A percentile compares a stretch with the other conserved stretches of the same genome.
Conservation (phyloP, 495 filamentous ascomycete species). For the Hyaloscypha bicolor region DNA sequence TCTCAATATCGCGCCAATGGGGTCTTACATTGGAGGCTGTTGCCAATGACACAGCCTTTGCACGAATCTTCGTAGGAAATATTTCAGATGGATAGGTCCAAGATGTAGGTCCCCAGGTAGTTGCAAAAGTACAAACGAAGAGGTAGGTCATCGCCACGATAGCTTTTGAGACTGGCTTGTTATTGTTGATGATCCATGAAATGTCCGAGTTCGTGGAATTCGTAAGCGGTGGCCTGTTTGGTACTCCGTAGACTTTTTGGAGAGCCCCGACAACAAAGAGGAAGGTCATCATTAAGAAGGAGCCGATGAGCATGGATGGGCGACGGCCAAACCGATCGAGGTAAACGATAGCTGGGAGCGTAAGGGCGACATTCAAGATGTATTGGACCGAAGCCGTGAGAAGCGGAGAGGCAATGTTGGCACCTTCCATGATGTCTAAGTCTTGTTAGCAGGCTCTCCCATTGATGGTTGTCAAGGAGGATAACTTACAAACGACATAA, state of each 20-base stretch:
- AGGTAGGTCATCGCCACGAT: conserved; percentile 67
- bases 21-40: conserved; percentile 47
- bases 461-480: not conserved
- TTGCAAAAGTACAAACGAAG: conserved; percentile 64
- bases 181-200: conserved; percentile 58
- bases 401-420: conserved; percentile 64
- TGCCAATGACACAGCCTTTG: conserved; percentile 65
- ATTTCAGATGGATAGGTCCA: conserved; percentile 73
- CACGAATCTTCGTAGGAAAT: conserved; percentile 65
- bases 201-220: conserved; percentile 46
- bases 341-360: conserved; percentile 60
- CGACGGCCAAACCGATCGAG: conserved; percentile 58
- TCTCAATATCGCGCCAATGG: not conserved
- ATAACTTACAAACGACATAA: conserved; percentile 30
- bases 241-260: conserved; percentile 57
- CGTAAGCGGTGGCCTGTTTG: conserved; percentile 44
- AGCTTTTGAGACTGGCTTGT: conserved; percentile 50
- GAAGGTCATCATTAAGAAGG: conserved; percentile 52
- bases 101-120: conserved; percentile 59
- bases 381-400: conserved; percentile 77
- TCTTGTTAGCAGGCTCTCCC: conserved; percentile 66
- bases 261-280: conserved; percentile 61
- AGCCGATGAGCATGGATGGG: conserved; percentile 52
- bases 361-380: conserved; percentile 72
- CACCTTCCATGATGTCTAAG: conserved; percentile 67